phyloP scores from a whole-genome alignment of 2,329 filamentous ascomycete genomes.

The Ophiostoma piceae region DNA sequence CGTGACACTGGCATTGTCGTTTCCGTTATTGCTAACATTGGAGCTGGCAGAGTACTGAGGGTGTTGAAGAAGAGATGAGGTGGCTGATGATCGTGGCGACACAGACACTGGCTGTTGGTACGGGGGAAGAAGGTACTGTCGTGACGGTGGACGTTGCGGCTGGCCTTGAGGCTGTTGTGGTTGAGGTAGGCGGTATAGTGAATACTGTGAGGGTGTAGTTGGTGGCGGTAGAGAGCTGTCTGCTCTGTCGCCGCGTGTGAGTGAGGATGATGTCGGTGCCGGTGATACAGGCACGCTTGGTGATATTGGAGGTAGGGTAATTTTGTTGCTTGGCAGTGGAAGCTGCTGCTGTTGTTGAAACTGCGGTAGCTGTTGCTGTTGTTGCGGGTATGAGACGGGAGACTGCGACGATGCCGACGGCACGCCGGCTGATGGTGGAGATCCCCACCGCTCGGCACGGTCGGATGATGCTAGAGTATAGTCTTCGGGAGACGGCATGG shows the following conservation, averaged over 20 bases:
- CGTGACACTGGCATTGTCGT: not conserved
- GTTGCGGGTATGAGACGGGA: not conserved
- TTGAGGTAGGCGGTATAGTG: not conserved
- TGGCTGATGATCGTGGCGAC: not conserved
- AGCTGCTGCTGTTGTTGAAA: not conserved
- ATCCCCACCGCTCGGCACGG: conserved; percentile 9
- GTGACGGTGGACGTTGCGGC: not conserved
- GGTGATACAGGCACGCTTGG: conserved; percentile 16
- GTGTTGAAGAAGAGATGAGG: not conserved
- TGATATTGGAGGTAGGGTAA: not conserved
- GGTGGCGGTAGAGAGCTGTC: not conserved
- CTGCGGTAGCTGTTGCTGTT: not conserved
- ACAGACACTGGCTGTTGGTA: not conserved
- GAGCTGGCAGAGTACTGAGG: not conserved
- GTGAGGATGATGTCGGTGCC: not conserved
- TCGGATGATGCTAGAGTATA: conserved; percentile 20
- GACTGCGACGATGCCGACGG: not conserved
- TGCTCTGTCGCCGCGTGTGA: not conserved
- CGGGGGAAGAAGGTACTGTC: not conserved
- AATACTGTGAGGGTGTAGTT: conserved; percentile 1
- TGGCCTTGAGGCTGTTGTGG: not conserved
- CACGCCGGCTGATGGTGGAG: conserved; percentile 5
- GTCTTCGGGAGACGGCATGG: conserved; percentile 3
- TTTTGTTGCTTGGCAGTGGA: not conserved
- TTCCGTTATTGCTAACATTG: not conserved